These are phyloP conservation scores for Coprinellus aureogranulatus DNA, from an alignment of 768 basidiomycete species.

Conservation along the genomic window DNA sequence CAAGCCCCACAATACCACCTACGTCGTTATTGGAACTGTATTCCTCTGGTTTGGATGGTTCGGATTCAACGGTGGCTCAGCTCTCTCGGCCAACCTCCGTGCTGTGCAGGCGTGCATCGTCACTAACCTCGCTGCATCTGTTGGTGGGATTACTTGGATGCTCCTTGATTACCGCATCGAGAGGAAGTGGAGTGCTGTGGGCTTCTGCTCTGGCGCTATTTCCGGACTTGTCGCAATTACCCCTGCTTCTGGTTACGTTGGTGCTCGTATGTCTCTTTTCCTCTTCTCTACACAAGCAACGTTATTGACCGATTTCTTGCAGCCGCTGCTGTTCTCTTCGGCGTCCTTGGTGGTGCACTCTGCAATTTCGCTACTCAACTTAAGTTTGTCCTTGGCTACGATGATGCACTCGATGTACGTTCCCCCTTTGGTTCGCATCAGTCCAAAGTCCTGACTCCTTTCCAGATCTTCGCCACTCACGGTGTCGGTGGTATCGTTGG, in stretches of 20 bases:
- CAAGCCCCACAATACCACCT: constrained; percentile 90
- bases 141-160: constrained; percentile 93
- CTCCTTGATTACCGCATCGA: constrained; percentile 91
- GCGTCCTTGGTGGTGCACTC: constrained; percentile 74
- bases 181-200: constrained; percentile 89
- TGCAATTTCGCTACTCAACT: constrained; percentile 97
- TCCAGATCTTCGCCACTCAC: constrained; percentile 85
- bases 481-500: constrained; percentile 76
- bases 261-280: constrained; percentile 53
- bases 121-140: constrained; percentile 87
- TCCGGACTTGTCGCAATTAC: constrained; percentile 88
- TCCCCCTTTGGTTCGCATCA: not conserved
- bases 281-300: not conserved
- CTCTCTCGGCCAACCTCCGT: constrained; percentile 83
- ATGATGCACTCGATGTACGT: constrained; percentile 78
- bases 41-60: constrained; percentile 98
- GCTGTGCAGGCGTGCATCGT: constrained; percentile 88
- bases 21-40: constrained; percentile 89
- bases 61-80: constrained; percentile 92
- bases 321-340: constrained; percentile 84
- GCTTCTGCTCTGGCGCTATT: constrained; percentile 95
- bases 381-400: constrained; percentile 76
- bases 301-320: constrained; percentile 3
- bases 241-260: constrained; percentile 81
- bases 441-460: not conserved